Evolutionary conservation across 2,329 filamentous ascomycete species (phyloP).

Genomic region (Fusarium palustre): DNA sequence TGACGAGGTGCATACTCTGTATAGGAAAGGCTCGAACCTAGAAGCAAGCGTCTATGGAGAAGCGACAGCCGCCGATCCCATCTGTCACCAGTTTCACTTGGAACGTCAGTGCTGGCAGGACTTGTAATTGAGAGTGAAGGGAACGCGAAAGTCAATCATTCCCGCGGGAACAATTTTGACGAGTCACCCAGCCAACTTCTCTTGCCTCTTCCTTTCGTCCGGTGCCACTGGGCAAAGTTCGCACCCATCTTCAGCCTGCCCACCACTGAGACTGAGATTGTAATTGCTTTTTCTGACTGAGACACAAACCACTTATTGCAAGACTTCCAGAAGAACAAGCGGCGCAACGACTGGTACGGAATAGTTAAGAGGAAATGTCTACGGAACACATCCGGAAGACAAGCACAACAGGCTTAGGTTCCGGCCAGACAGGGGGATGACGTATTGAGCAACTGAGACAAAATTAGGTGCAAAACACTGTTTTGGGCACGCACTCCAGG

Average conservation of each 20-base stretch:
- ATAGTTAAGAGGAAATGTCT: background rate
- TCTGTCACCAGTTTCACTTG: constrained; percentile 12
- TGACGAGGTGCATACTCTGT: constrained; percentile 24
- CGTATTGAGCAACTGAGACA: background rate
- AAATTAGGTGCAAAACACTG: background rate
- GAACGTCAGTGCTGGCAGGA: constrained; percentile 3
- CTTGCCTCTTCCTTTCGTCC: background rate
- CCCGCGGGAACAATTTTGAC: background rate
- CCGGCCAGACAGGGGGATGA: background rate
- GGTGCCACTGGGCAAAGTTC: background rate
- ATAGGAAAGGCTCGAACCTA: constrained; percentile 15
- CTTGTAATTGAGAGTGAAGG: background rate
- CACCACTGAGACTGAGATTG: constrained; percentile 12
- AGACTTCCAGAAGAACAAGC: constrained; percentile 4
- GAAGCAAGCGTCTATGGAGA: background rate
- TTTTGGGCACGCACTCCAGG: constrained; percentile 15
- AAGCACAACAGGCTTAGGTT: background rate
- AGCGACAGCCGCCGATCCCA: constrained; percentile 18
- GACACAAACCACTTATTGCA: background rate
- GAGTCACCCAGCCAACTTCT: background rate
- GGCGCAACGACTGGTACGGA: background rate
- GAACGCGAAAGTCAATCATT: background rate
- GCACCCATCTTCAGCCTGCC: background rate
- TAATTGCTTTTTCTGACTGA: background rate
- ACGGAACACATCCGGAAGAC: background rate